Conservation (phyloP, 2,329 filamentous ascomycete species). For the Xylariales sp. region DNA sequence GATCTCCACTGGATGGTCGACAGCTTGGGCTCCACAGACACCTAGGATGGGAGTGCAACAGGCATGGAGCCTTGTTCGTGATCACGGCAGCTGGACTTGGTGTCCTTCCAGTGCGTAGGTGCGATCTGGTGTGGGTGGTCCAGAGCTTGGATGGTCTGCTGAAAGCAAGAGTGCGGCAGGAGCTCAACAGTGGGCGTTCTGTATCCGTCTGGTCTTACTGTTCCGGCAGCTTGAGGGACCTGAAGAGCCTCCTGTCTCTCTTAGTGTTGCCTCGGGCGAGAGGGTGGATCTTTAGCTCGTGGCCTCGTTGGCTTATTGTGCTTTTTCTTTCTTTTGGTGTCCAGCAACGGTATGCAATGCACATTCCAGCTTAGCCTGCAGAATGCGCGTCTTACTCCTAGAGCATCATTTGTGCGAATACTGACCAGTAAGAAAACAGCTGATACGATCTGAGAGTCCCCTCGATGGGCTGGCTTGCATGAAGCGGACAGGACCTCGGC, state of each 20-base stretch:
- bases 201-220: not conserved
- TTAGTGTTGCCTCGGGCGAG: not conserved
- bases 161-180: too few relatives aligned
- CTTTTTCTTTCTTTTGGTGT: conserved; percentile 11
- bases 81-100: too few relatives aligned
- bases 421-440: conserved; percentile 24
- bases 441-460: conserved; percentile 9
- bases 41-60: too few relatives aligned
- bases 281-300: conserved; percentile 1
- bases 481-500: conserved; percentile 46
- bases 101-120: too few relatives aligned
- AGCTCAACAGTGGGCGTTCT: too few relatives aligned
- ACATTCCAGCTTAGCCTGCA: conserved; percentile 29
- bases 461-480: conserved; percentile 38
- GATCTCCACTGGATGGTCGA: conserved; percentile 1
- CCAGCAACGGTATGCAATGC: conserved; percentile 16
- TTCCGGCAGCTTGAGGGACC: not conserved
- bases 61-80: too few relatives aligned
- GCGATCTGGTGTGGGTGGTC: too few relatives aligned
- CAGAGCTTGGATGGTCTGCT: too few relatives aligned
- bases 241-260: not conserved
- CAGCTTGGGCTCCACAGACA: too few relatives aligned
- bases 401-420: conserved; percentile 19
- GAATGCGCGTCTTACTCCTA: conserved; percentile 31
- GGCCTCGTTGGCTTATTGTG: conserved; percentile 13